Evolutionary conservation across 495 filamentous ascomycete genomes (phyloP).

Genomic region (Neurospora sp.): DNA sequence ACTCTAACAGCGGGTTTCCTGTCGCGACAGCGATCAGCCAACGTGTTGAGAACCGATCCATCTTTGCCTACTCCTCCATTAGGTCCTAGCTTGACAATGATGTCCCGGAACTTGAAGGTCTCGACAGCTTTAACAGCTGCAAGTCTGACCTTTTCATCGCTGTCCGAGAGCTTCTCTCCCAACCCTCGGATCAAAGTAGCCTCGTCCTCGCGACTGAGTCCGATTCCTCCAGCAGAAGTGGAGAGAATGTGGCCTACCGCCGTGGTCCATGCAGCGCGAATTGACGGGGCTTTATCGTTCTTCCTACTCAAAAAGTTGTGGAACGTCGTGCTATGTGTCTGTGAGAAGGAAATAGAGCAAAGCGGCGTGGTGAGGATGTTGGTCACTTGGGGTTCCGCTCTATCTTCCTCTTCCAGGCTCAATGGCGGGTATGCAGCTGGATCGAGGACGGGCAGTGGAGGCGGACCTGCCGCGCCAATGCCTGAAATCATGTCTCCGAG

Average conservation of each 20-base stretch:
- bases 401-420: conserved; percentile 48
- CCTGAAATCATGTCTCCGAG: conserved; percentile 89
- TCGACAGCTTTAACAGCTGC: conserved; percentile 76
- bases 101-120: conserved; percentile 62
- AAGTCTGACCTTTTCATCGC: conserved; percentile 82
- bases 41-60: conserved; percentile 61
- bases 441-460: conserved; percentile 60
- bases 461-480: conserved; percentile 80
- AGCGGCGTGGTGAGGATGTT: conserved; percentile 66
- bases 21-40: conserved; percentile 85
- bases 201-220: conserved; percentile 69
- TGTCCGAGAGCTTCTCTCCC: conserved; percentile 71
- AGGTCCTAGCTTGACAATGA: conserved; percentile 69
- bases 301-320: conserved; percentile 70
- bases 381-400: conserved; percentile 30
- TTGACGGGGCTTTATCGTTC: conserved; percentile 70
- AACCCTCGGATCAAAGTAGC: conserved; percentile 59
- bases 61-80: conserved; percentile 59
- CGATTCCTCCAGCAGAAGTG: conserved; percentile 80
- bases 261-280: conserved; percentile 77
- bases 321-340: conserved; percentile 67
- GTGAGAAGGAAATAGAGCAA: conserved; percentile 73
- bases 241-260: conserved; percentile 68
- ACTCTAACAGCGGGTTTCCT: conserved; percentile 69
- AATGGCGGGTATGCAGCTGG: conserved; percentile 71